phyloP scores from a whole-genome alignment of 1,284 basidiomycete genomes.

The Sphaerobolus stellatus region DNA sequence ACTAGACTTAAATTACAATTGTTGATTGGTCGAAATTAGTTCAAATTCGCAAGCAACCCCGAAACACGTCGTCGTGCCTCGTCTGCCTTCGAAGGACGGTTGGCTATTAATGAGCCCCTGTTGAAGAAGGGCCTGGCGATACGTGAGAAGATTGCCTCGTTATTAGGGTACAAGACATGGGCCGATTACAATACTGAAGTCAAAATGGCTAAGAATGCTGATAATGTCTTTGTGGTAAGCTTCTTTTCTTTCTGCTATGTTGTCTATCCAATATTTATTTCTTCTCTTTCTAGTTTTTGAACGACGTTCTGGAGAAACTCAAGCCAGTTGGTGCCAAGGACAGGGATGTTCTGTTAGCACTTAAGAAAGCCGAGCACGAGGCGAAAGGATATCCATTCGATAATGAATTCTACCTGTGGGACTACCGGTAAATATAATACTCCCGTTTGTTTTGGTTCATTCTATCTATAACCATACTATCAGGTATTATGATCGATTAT shows the following conservation, averaged over 20 bases:
- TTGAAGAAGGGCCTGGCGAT: slow-evolving; percentile 64
- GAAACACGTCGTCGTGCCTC: slow-evolving; percentile 64
- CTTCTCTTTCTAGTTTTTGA: slow-evolving; percentile 50
- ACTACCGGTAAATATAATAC: slow-evolving; percentile 41
- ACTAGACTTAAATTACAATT: slow-evolving; percentile 4
- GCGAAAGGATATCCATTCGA: slow-evolving; percentile 60
- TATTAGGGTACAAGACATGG: slow-evolving; percentile 77
- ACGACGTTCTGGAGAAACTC: slow-evolving; percentile 72
- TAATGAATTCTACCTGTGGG: slow-evolving; percentile 69
- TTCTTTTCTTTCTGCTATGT: not conserved
- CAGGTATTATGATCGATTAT: slow-evolving; percentile 70
- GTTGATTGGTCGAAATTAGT: too few species aligned
- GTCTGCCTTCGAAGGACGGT: slow-evolving; percentile 65
- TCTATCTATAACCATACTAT: slow-evolving; percentile 5
- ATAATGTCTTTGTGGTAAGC: slow-evolving; percentile 52
- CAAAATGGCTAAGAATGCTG: slow-evolving; percentile 79
- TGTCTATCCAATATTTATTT: not conserved
- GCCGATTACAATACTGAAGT: slow-evolving; percentile 78
- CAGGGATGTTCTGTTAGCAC: slow-evolving; percentile 57
- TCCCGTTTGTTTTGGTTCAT: slow-evolving; percentile 4
- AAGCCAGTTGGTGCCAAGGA: slow-evolving; percentile 70
- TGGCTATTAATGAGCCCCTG: slow-evolving; percentile 67
- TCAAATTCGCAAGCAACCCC: slow-evolving; percentile 73
- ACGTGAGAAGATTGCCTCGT: slow-evolving; percentile 62
- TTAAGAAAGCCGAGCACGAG: slow-evolving; percentile 72